Evolutionary conservation across 2,329 filamentous ascomycete species (phyloP).

Genomic region (Cladosporium sphaerospermum): DNA sequence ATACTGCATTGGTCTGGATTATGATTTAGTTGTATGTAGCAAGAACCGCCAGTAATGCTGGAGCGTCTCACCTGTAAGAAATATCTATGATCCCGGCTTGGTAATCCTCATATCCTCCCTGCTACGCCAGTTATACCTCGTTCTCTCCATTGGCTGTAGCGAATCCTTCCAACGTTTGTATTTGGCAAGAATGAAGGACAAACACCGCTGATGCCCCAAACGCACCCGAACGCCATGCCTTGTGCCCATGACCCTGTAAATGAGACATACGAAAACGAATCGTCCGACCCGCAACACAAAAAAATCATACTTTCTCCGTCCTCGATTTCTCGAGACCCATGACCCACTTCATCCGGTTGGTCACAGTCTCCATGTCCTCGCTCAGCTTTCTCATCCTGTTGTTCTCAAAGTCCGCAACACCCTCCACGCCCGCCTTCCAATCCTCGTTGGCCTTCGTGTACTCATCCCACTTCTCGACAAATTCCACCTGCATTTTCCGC

Average conservation of each 20-base stretch:
- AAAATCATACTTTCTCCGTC: conserved; percentile 9
- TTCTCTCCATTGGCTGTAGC: no score
- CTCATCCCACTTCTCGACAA: conserved; percentile 53
- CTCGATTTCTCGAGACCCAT: conserved; percentile 32
- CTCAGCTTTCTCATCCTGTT: conserved; percentile 52
- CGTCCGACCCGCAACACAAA: not conserved
- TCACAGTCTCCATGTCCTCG: conserved; percentile 52
- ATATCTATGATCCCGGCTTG: no score
- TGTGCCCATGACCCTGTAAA: not conserved
- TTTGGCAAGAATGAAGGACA: no score
- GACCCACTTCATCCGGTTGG: conserved; percentile 67
- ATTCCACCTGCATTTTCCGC: conserved; percentile 55
- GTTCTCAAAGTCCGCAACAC: conserved; percentile 51
- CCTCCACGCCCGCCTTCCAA: conserved; percentile 55
- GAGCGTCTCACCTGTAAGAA: no score
- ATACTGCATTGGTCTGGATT: no score
- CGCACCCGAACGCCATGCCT: not conserved
- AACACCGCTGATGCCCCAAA: no score
- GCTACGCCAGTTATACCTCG: no score
- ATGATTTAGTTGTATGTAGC: no score
- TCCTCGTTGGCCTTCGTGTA: conserved; percentile 61
- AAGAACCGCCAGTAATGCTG: no score
- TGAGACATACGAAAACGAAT: not conserved
- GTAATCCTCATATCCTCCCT: no score
- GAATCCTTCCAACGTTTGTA: no score